Conservation (phyloP, 148 eudicot species). For the Salicornia ramosissima region DNA sequence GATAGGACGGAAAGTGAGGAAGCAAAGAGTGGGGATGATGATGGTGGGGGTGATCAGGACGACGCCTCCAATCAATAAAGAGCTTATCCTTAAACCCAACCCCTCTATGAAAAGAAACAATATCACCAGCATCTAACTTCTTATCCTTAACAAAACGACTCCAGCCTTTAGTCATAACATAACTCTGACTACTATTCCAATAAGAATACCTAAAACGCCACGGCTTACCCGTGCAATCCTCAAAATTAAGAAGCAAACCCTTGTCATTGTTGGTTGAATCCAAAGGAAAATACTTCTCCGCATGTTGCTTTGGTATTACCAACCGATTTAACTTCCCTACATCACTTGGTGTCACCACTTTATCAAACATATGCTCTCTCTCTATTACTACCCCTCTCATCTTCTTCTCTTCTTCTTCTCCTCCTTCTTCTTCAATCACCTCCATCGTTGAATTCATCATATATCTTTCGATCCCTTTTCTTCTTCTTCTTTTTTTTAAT, state of each 20-base stretch:
- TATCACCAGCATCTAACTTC: conserved; percentile 72
- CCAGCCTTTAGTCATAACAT: conserved; percentile 91
- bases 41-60: conserved; percentile 32
- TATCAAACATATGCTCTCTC: conserved; percentile 70
- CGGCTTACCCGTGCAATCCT: conserved; percentile 63
- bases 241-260: conserved; percentile 62
- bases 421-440: no score
- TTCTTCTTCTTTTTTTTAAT: neutral
- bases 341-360: conserved; percentile 85
- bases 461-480: neutral
- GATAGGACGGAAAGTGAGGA: neutral
- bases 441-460: no score
- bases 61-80: conserved; percentile 77
- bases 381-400: conserved; percentile 26
- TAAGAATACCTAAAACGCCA: conserved; percentile 82
- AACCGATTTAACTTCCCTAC: conserved; percentile 75
- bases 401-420: neutral
- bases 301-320: conserved; percentile 81
- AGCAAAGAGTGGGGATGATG: conserved; percentile 1
- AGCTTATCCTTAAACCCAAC: conserved; percentile 44
- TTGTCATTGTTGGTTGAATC: conserved; percentile 48
- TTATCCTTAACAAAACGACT: conserved; percentile 83
- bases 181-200: conserved; percentile 94
- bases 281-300: conserved; percentile 75
- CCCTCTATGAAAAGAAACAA: conserved; percentile 63